phyloP scores from a whole-genome alignment of 371 early-diverging fungal species.

The Nosema granulosis region DNA sequence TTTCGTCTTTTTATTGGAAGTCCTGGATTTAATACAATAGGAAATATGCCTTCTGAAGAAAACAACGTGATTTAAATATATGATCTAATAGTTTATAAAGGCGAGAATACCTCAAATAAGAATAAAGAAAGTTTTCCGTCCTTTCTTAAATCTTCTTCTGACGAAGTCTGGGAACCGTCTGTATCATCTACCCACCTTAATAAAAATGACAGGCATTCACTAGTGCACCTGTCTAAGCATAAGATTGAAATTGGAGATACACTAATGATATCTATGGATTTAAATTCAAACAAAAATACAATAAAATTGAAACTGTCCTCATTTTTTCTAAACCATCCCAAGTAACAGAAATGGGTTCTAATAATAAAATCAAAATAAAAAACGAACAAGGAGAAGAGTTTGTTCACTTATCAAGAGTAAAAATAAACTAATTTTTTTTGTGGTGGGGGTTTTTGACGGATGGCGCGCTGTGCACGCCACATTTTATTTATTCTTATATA shows the following conservation, averaged over 20 bases:
- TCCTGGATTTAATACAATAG: not conserved
- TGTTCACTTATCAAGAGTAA: not conserved
- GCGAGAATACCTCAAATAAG: not conserved
- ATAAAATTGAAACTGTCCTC: not conserved
- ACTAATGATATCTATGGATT: not conserved
- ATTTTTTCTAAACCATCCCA: not conserved
- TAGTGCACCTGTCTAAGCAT: not conserved
- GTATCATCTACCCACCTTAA: not conserved
- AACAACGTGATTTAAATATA: not conserved
- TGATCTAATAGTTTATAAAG: not conserved
- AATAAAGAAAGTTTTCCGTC: not conserved
- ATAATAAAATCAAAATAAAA: not conserved
- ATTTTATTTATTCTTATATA: no score
- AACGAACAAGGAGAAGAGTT: not conserved
- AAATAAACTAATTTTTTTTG: no score
- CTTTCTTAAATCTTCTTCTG: not conserved
- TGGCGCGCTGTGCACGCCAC: no score
- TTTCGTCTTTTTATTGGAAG: not conserved
- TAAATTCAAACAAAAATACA: not conserved
- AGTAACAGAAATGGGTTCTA: not conserved
- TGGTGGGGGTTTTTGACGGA: no score
- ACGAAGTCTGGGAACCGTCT: not conserved
- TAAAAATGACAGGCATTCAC: not conserved
- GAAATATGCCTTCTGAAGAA: not conserved
- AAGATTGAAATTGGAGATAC: not conserved